These are phyloP conservation scores for Monosporozyma aerobia DNA, from an alignment of 805 yeast genomes.

Conservation along the genomic window DNA sequence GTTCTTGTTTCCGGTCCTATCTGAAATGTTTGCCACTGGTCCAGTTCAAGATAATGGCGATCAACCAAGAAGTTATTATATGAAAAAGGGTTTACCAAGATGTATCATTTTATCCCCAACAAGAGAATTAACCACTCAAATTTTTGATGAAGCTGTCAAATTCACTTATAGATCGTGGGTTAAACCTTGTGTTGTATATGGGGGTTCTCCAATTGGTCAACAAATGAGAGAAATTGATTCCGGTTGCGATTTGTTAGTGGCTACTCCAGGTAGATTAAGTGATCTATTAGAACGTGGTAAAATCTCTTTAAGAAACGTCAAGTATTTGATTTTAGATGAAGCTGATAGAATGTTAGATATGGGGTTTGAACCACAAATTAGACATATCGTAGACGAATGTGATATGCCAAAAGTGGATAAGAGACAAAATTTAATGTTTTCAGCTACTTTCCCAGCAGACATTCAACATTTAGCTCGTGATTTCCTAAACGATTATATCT, in stretches of 20 bases:
- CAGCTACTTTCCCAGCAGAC: conserved; percentile 97
- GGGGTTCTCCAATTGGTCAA: conserved; percentile 87
- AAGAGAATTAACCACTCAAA: conserved; percentile 95
- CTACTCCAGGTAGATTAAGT: conserved; percentile 97
- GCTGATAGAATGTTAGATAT: conserved; percentile 99
- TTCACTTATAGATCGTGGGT: conserved; percentile 98
- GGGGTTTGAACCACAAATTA: conserved; percentile 99
- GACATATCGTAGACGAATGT: conserved; percentile 93
- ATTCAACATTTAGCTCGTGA: conserved; percentile 94
- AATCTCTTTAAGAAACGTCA: conserved; percentile 78
- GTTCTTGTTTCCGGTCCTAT: conserved; percentile 90
- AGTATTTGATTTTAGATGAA: conserved; percentile 90
- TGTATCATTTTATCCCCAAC: conserved; percentile 94
- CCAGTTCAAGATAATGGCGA: conserved; percentile 58
- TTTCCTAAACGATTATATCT: conserved; percentile 88
- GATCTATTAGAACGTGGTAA: conserved; percentile 91
- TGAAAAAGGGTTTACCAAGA: conserved; percentile 82
- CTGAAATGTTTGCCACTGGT: conserved; percentile 78
- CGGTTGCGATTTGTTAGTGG: conserved; percentile 93
- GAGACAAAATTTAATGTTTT: conserved; percentile 95
- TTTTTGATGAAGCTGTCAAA: conserved; percentile 88
- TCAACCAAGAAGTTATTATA: conserved; percentile 34
- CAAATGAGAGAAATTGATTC: conserved; percentile 81
- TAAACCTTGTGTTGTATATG: conserved; percentile 88
- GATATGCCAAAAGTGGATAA: conserved; percentile 87